Conservation (phyloP, 1,284 basidiomycete species). For the Exobasidium cylindrosporum region DNA sequence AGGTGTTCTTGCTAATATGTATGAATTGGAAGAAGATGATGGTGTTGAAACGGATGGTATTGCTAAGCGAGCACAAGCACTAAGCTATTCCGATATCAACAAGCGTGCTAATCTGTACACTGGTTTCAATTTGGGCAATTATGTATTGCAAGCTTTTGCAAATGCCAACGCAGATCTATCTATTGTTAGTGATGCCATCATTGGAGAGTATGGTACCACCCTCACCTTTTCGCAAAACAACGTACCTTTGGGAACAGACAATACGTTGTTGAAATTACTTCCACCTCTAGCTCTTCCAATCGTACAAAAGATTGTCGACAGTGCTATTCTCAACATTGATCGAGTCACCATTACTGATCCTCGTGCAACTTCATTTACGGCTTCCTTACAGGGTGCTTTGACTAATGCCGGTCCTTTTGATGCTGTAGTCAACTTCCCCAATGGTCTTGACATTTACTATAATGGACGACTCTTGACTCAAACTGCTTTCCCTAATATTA, state of each 20-base stretch:
- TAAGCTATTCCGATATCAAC: conserved; percentile 23
- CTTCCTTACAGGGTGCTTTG: conserved; percentile 66
- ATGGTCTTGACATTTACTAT: conserved; percentile 68
- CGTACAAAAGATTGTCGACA: conserved; percentile 72
- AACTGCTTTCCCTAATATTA: conserved; percentile 64
- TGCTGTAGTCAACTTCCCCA: conserved; percentile 67
- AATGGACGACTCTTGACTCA: conserved; percentile 64
- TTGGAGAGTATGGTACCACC: conserved; percentile 68
- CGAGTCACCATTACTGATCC: conserved; percentile 40
- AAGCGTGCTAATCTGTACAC: conserved; percentile 56
- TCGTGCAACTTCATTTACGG: conserved; percentile 64
- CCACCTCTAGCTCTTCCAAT: conserved; percentile 73
- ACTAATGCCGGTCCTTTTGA: conserved; percentile 75
- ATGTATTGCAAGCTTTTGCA: conserved; percentile 68
- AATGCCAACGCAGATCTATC: conserved; percentile 66
- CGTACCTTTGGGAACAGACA: conserved; percentile 66
- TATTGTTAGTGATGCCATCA: conserved; percentile 63
- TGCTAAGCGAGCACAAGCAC: conserved; percentile 27
- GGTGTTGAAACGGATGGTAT: conserved; percentile 44
- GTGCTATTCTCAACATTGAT: conserved; percentile 59
- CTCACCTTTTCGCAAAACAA: conserved; percentile 65
- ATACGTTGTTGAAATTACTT: conserved; percentile 66
- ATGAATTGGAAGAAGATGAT: conserved; percentile 21
- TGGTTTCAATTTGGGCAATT: conserved; percentile 68
- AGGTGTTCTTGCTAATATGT: conserved; percentile 33